Evolutionary conservation across 805 yeast species (phyloP), one percentile per base, ranked within the genome.

Genomic region (Nakazawaea populi): DNA sequence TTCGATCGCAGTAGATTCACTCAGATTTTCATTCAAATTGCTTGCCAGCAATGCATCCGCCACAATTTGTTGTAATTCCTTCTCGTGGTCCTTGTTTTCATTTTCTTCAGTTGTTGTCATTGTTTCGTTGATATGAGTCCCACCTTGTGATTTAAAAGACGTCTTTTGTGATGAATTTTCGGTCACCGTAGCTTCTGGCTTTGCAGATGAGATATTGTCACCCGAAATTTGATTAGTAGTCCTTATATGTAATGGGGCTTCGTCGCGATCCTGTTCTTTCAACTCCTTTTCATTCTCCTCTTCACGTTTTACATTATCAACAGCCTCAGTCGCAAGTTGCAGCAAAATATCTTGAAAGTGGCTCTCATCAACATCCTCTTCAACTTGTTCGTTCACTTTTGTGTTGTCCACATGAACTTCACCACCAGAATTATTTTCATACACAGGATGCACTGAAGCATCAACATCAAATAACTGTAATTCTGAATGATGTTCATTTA

Each of bases 41-140:
- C 42, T 48, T 3, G 48, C 34, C n/a, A 14, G 32, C 34, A 60
- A 41, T 1, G 60, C 60, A 34, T 55, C 53, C 4, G 57, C 53
- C 39, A 60, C 57, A 1, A 60, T 60, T 27, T 52, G 49, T 12
- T 52, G 46, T 43, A 59, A 46, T 9, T 56, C 61, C 14, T 51
- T 30, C 24, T 60, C 62, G 18, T 58, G 54, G 11, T 47, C 51
- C 8, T 36, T 43, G 6, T 29, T 47, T 6, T 31, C 35, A 35
- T 44, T 34, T 14, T 18, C 35, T 32, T 32, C 35, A 32, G 8
- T 32, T 8, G n/a, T n/a, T n/a, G n/a, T n/a, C n/a, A n/a, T n/a
- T n/a, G 35, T 11, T 9, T 32, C 11, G 35, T 32, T 32, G 11
- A 11, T 18, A 18, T 18, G 24, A 18, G n/a, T n/a, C n/a, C n/a